Evolutionary conservation across 805 yeast genomes (phyloP).

Genomic region (Saturnispora mendoncae): DNA sequence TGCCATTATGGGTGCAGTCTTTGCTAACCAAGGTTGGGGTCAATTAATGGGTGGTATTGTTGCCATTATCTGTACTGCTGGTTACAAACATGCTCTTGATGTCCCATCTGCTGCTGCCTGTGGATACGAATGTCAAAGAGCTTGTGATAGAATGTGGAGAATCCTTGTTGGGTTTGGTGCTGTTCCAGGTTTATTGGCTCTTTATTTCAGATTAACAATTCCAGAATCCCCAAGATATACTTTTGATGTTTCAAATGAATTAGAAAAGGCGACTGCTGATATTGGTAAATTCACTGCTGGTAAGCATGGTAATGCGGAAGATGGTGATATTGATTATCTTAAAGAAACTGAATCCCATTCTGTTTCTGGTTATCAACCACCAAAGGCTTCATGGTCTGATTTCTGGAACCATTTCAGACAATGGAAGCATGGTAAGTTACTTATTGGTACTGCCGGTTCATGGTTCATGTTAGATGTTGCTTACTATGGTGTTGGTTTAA

Average conservation of each 20-base stretch:
- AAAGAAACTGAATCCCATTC: slow-evolving; percentile 38
- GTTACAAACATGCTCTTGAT: slow-evolving; percentile 54
- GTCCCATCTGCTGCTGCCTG: slow-evolving; percentile 54
- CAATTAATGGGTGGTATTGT: slow-evolving; percentile 83
- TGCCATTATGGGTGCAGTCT: slow-evolving; percentile 93
- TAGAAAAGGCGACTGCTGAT: slow-evolving; percentile 49
- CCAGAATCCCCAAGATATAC: slow-evolving; percentile 93
- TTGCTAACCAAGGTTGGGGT: slow-evolving; percentile 97
- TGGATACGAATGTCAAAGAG: slow-evolving; percentile 57
- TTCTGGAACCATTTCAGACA: slow-evolving; percentile 65
- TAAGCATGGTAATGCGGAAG: slow-evolving; percentile 41
- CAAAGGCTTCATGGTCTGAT: slow-evolving; percentile 74
- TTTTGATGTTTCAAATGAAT: slow-evolving; percentile 60
- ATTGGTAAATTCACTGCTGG: slow-evolving; percentile 43
- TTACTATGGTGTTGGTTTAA: slow-evolving; percentile 79
- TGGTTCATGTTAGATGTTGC: slow-evolving; percentile 92
- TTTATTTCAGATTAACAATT: slow-evolving; percentile 86
- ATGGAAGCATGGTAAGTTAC: slow-evolving; percentile 81
- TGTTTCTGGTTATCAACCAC: slow-evolving; percentile 39
- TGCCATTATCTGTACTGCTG: slow-evolving; percentile 67
- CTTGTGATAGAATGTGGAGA: slow-evolving; percentile 95
- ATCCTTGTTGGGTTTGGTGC: slow-evolving; percentile 80
- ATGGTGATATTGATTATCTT: slow-evolving; percentile 36
- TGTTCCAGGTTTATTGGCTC: slow-evolving; percentile 78
- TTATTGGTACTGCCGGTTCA: slow-evolving; percentile 82